These are phyloP conservation scores for Hibiscus trionum DNA, from an alignment of 345 rosid genomes.

Conservation along the genomic window DNA sequence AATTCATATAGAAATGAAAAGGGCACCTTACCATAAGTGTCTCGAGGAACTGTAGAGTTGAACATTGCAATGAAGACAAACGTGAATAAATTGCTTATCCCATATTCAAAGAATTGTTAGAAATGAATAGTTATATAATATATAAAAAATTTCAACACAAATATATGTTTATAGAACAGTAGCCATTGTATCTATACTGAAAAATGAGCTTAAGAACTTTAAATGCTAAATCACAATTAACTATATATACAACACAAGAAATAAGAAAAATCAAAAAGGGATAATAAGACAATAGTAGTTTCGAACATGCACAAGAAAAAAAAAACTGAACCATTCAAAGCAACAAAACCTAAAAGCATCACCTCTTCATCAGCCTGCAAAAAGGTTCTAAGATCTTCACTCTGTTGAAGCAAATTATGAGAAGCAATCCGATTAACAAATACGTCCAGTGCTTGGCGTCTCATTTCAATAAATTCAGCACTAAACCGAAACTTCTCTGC, in stretches of 20 bases:
- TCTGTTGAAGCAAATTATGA: constrained; percentile 77
- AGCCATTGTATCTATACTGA: neutral
- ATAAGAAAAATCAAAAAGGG: neutral
- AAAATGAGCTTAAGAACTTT: neutral
- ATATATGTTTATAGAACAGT: neutral
- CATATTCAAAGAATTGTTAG: neutral
- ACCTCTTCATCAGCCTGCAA: constrained; percentile 99
- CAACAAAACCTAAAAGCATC: constrained; percentile 7
- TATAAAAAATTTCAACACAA: neutral
- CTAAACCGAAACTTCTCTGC: constrained; percentile 96
- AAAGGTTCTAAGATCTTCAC: constrained; percentile 91
- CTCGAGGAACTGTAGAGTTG: neutral
- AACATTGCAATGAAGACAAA: neutral
- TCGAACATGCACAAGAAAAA: neutral
- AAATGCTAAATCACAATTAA: neutral
- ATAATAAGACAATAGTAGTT: neutral
- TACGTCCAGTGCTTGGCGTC: constrained; percentile 79
- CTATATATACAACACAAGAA: neutral
- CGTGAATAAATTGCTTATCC: neutral
- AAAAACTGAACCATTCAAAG: neutral
- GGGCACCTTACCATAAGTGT: neutral
- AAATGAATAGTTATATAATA: neutral
- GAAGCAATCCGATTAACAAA: constrained; percentile 89
- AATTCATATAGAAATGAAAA: neutral
- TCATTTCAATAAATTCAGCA: constrained; percentile 96